phyloP scores from a whole-genome alignment of 495 filamentous ascomycete species.

The Penicillium cosmopolitanum region DNA sequence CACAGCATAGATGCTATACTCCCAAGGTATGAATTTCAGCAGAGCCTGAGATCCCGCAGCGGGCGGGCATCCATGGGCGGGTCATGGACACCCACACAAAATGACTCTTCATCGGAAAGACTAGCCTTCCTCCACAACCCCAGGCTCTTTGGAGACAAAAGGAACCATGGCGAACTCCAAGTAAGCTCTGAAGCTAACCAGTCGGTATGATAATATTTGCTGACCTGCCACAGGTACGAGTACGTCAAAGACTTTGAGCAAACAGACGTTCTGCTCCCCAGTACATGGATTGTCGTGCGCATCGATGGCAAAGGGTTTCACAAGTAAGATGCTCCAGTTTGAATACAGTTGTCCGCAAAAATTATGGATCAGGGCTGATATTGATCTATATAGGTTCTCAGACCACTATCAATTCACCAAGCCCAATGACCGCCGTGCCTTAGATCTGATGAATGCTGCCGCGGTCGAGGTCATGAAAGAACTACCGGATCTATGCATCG shows the following conservation, averaged over 20 bases:
- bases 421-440: constrained; percentile 85
- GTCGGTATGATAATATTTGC: not conserved
- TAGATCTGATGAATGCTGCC: constrained; percentile 93
- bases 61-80: constrained; percentile 8
- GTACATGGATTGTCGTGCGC: constrained; percentile 92
- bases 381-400: constrained; percentile 61
- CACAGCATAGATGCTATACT: not conserved
- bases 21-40: not conserved
- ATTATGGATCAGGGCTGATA: not conserved
- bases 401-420: constrained; percentile 83
- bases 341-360: not conserved
- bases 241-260: constrained; percentile 92
- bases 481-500: constrained; percentile 80
- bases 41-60: not conserved
- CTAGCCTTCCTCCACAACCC: constrained; percentile 15
- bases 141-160: constrained; percentile 7
- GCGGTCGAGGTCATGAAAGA: constrained; percentile 83
- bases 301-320: constrained; percentile 93
- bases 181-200: constrained; percentile 31
- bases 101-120: constrained; percentile 18
- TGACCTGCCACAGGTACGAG: constrained; percentile 67
- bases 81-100: constrained; percentile 23
- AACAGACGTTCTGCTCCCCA: constrained; percentile 74
- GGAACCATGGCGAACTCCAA: constrained; percentile 66
- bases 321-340: constrained; percentile 57